Evolutionary conservation across 1,284 basidiomycete genomes (phyloP).

Genomic region (Pyrrhoderma lamaoense): DNA sequence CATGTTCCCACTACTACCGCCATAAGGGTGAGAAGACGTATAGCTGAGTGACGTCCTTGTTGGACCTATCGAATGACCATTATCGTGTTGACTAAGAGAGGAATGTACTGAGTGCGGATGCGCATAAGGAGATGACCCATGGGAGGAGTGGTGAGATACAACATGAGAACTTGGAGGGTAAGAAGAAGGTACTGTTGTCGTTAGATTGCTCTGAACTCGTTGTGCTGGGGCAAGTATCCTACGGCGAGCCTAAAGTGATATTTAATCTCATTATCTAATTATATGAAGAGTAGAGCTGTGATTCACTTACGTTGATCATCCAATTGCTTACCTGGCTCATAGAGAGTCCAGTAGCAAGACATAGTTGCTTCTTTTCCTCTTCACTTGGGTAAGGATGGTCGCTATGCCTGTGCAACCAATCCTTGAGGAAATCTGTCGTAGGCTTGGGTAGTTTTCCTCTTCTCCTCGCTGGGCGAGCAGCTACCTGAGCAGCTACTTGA

Average conservation of each 20-base stretch:
- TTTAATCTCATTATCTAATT: background rate
- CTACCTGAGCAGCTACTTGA: constrained; percentile 45
- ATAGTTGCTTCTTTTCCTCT: constrained; percentile 85
- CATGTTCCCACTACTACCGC: background rate
- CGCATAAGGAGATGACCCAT: background rate
- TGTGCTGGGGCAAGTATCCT: constrained; percentile 77
- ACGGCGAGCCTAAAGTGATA: constrained; percentile 51
- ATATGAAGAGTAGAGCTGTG: constrained; percentile 16
- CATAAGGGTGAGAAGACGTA: background rate
- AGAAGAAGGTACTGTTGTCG: constrained; percentile 60
- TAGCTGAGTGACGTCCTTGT: background rate
- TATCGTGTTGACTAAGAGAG: background rate
- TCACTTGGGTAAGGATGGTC: constrained; percentile 88
- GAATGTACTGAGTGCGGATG: background rate
- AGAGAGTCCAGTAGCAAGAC: constrained; percentile 75
- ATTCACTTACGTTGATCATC: constrained; percentile 87
- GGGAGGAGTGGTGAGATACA: background rate
- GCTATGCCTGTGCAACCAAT: constrained; percentile 85
- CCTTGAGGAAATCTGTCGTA: constrained; percentile 82
- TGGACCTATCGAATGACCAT: background rate
- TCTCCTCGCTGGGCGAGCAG: constrained; percentile 68
- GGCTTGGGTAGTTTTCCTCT: constrained; percentile 85
- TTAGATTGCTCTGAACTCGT: constrained; percentile 61
- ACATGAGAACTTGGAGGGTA: background rate
- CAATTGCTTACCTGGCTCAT: constrained; percentile 88